Percentiles rank a stretch among this genome's conserved stretches.
These are phyloP conservation scores for Boletellus emodensis DNA, from an alignment of 768 basidiomycete species.

Conservation along the genomic window DNA sequence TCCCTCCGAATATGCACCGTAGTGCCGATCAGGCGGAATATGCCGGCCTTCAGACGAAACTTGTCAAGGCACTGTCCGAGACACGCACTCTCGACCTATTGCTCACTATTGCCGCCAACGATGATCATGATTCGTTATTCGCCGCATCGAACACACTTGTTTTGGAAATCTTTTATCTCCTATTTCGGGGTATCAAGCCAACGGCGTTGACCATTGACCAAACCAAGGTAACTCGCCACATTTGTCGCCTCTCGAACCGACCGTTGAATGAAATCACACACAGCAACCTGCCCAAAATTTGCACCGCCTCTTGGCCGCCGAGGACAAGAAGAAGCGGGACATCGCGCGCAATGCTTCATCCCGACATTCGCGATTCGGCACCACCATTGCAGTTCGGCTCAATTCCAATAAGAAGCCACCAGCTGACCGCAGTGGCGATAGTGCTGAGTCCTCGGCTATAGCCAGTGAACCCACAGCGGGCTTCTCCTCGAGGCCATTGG, in stretches of 20 bases:
- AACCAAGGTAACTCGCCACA: conserved; percentile 46
- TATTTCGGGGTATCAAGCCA: conserved; percentile 79
- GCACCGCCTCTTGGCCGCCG: conserved; percentile 70
- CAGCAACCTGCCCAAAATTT: conserved; percentile 71
- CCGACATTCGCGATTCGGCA: conserved; percentile 94
- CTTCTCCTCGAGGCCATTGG: conserved; percentile 48
- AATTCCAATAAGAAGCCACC: conserved; percentile 50
- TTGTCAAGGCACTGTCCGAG: conserved; percentile 67
- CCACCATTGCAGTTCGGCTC: conserved; percentile 80
- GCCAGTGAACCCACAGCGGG: conserved; percentile 18
- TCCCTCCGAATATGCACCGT: conserved; percentile 61
- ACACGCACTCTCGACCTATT: conserved; percentile 74
- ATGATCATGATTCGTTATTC: conserved; percentile 71
- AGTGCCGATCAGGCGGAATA: conserved; percentile 80
- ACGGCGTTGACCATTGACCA: conserved; percentile 54
- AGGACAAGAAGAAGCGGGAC: conserved; percentile 61
- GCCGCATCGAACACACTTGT: conserved; percentile 85
- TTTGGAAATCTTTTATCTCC: conserved; percentile 89
- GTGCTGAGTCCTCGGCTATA: conserved; percentile 20
- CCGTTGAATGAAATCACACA: conserved; percentile 11
- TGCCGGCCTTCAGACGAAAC: conserved; percentile 70
- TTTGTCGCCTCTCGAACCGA: conserved; percentile 2
- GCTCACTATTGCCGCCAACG: conserved; percentile 80
- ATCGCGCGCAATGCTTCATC: conserved; percentile 56
- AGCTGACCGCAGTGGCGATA: conserved; percentile 18